Evolutionary conservation across 148 eudicot genomes (phyloP).

Genomic region (Salicornia ramosissima): DNA sequence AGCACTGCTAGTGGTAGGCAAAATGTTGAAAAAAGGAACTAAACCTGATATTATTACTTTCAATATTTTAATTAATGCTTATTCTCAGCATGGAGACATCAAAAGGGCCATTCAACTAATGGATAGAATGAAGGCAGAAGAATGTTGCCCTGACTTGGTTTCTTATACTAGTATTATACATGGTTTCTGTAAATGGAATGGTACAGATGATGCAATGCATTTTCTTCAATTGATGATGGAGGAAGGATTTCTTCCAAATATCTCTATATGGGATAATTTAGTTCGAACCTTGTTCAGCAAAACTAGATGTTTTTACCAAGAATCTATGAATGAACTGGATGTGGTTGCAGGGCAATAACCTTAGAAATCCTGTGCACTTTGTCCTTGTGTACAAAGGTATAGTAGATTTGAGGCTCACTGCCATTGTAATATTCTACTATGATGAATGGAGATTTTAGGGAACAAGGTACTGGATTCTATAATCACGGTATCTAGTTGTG

Average conservation of each 20-base stretch:
- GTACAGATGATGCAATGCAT: conserved; percentile 35
- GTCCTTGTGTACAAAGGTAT: neutral
- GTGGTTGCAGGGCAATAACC: neutral
- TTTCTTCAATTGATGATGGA: conserved; percentile 51
- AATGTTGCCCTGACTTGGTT: conserved; percentile 37
- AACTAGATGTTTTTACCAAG: conserved; percentile 21
- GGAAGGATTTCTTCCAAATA: conserved; percentile 50
- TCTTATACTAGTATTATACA: conserved; percentile 56
- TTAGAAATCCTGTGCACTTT: neutral
- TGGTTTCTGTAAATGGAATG: conserved; percentile 43
- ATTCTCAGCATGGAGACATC: conserved; percentile 43
- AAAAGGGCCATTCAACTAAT: conserved; percentile 45
- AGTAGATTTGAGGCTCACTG: no score
- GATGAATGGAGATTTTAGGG: no score
- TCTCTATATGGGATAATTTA: conserved; percentile 49
- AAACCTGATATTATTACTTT: conserved; percentile 58
- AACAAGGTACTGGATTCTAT: neutral
- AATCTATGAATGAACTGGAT: neutral
- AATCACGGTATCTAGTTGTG: neutral
- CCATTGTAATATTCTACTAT: no score
- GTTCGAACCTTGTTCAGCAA: conserved; percentile 45
- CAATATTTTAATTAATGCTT: conserved; percentile 50
- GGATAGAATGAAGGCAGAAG: conserved; percentile 35
- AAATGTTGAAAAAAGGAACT: conserved; percentile 51
- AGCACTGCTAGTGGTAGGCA: conserved; percentile 45